phyloP scores from a whole-genome alignment of 2,329 filamentous ascomycete genomes.

The Fusarium haematococcum region DNA sequence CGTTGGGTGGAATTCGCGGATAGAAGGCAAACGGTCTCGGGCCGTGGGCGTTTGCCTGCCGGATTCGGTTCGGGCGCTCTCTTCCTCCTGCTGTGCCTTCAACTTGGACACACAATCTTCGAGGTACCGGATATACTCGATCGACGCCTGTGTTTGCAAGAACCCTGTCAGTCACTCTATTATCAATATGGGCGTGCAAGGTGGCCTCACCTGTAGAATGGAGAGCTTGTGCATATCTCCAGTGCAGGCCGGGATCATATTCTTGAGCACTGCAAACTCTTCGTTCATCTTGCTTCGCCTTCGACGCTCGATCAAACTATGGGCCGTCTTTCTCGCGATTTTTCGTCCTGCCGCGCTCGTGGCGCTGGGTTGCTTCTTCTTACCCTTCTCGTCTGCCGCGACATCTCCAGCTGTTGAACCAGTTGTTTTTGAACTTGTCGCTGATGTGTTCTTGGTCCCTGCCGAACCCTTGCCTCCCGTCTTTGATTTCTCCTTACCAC shows the following conservation, averaged over 20 bases:
- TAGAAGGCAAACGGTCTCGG: slow-evolving; percentile 49
- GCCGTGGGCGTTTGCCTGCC: slow-evolving; percentile 43
- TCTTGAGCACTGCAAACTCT: slow-evolving; percentile 92
- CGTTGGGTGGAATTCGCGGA: slow-evolving; percentile 54
- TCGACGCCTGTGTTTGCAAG: slow-evolving; percentile 76
- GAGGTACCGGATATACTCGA: slow-evolving; percentile 95
- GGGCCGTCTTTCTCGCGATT: slow-evolving; percentile 94
- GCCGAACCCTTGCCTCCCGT: slow-evolving; percentile 36
- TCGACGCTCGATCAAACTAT: slow-evolving; percentile 92
- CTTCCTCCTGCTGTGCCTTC: slow-evolving; percentile 67
- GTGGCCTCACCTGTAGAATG: slow-evolving; percentile 81
- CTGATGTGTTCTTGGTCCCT: slow-evolving; percentile 23
- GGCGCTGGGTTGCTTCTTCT: slow-evolving; percentile 81
- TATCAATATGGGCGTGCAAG: neutral
- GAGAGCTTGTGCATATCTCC: slow-evolving; percentile 99
- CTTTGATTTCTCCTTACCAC: slow-evolving; percentile 42
- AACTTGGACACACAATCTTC: slow-evolving; percentile 88
- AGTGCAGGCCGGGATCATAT: slow-evolving; percentile 95
- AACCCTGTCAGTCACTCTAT: slow-evolving; percentile 15
- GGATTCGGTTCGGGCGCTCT: slow-evolving; percentile 45
- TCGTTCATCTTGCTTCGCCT: slow-evolving; percentile 98
- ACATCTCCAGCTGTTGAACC: slow-evolving; percentile 36
- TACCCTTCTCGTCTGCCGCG: slow-evolving; percentile 55
- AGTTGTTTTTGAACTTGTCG: slow-evolving; percentile 36
- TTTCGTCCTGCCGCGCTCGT: slow-evolving; percentile 91